Base-by-base conservation (phyloP, 768 basidiomycete genomes). In the Suillus plorans region DNA sequence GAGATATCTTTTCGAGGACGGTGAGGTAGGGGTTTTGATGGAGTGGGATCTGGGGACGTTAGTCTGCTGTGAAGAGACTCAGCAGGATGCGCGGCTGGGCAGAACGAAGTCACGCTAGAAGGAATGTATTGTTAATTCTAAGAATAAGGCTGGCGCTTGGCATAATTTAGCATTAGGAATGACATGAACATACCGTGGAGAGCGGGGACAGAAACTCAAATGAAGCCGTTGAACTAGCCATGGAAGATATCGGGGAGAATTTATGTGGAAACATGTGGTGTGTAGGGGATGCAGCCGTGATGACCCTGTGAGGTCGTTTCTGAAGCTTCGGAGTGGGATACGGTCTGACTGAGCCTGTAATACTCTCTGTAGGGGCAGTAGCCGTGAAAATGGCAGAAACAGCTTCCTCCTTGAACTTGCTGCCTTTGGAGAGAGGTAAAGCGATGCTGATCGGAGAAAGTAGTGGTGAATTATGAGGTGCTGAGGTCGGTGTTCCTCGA, bases 31-130 rank as follows among this genome's bases (percentile, higher is more conserved):
- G 69, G 14, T 22, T 66, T 64, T 75, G 66, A 31, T 57, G 50
- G 13, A 67, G 75, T 22, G 68, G 69, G 20, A 74, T 64, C 10
- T 64, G 67, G 52, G 77, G 49, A 47, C 74, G 70, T 34, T 75
- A 69, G 25, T 76, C 68, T 44, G 77, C 74, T 12, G 68, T 70
- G 25, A 76, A 76, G n/a, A 44, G 74, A 77, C 41, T 76, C 74
- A 4, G 74, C 67, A 12, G 67, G 53, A 25, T 68, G 72, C 12
- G 65, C 14, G 0, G 65, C 50, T 8, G 75, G 76, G 37, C 63
- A 66, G 39, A 76, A 76, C 16, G 75, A 72, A 49, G 73, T 62
- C 5, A 66, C 52, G 14, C 47, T 58, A 37, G 44, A 41, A 22
- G 67, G 45, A 8, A 28, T 4, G 8, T 8, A 39, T 31, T 61